A percentile compares a stretch with the other conserved stretches of the same genome.
These are phyloP conservation scores for Coemansia sp. DNA, from an alignment of 192 early-diverging fungal genomes.

Conservation along the genomic window DNA sequence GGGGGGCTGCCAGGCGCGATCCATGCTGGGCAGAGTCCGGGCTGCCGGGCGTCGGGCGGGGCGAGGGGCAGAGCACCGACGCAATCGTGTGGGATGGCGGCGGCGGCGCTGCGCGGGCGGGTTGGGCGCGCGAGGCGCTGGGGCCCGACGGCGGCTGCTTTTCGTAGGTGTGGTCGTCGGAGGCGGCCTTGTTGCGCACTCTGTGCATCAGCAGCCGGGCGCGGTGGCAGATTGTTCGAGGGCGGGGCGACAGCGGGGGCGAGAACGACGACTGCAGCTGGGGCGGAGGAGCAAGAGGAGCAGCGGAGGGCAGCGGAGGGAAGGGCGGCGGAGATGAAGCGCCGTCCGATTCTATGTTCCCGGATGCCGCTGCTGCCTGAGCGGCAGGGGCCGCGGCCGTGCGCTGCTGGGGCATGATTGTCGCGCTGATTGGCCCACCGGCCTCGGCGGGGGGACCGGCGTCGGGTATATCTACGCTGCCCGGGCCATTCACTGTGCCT, in stretches of 20 bases:
- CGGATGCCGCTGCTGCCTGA: no score
- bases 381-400: no score
- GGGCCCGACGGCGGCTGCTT: conserved; percentile 1
- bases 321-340: background rate
- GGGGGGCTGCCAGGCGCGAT: no score
- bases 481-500: background rate
- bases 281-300: conserved; percentile 5
- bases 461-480: background rate
- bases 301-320: no score
- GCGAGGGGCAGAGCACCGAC: background rate
- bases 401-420: conserved; percentile 16
- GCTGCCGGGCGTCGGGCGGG: background rate
- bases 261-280: conserved; percentile 46
- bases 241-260: conserved; percentile 25
- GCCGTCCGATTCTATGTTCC: background rate
- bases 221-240: conserved; percentile 38
- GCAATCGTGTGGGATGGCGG: background rate
- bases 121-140: background rate
- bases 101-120: background rate
- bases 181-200: conserved; percentile 18
- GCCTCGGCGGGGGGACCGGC: background rate
- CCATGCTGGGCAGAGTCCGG: no score
- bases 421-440: conserved; percentile 3
- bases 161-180: no score
- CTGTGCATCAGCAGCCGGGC: conserved; percentile 32